phyloP scores from a whole-genome alignment of 345 rosid species.

The Rhizophora mangle region DNA sequence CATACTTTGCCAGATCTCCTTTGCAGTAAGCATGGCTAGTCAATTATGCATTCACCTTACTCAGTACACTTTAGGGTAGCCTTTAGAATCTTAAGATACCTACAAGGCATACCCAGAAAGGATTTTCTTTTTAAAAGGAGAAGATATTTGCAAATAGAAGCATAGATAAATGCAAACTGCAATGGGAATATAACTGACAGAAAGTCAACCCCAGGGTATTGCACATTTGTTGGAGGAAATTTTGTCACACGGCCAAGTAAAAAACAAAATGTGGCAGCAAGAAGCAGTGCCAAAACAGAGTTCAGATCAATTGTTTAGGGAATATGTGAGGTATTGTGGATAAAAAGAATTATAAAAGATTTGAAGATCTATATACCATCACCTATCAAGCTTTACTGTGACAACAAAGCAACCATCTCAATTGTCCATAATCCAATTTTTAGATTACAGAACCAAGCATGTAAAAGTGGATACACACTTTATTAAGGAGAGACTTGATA shows the following conservation, averaged over 20 bases:
- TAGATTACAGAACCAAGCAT: slow-evolving; percentile 1
- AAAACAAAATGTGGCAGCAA: slow-evolving; percentile 1
- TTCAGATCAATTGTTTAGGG: neutral
- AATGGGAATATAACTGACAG: neutral
- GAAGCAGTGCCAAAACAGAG: neutral
- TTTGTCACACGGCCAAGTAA: slow-evolving; percentile 2
- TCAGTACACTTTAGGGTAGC: too few relatives aligned
- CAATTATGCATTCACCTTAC: neutral
- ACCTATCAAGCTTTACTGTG: neutral
- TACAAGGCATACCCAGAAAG: too few relatives aligned
- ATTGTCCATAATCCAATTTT: neutral
- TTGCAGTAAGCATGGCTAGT: neutral
- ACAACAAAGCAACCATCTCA: neutral
- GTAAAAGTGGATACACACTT: neutral
- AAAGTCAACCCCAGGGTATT: neutral
- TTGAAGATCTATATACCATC: neutral
- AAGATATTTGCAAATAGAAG: neutral
- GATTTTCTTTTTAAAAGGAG: too few relatives aligned
- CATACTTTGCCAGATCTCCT: neutral
- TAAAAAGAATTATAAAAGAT: neutral
- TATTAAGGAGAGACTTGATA: neutral
- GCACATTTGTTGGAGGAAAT: neutral
- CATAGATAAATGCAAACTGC: neutral
- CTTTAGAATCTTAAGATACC: too few relatives aligned
- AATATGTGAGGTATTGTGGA: neutral